Evolutionary conservation across 192 early-diverging fungal genomes (phyloP).

Genomic region (Phlyctochytrium planicorne): DNA sequence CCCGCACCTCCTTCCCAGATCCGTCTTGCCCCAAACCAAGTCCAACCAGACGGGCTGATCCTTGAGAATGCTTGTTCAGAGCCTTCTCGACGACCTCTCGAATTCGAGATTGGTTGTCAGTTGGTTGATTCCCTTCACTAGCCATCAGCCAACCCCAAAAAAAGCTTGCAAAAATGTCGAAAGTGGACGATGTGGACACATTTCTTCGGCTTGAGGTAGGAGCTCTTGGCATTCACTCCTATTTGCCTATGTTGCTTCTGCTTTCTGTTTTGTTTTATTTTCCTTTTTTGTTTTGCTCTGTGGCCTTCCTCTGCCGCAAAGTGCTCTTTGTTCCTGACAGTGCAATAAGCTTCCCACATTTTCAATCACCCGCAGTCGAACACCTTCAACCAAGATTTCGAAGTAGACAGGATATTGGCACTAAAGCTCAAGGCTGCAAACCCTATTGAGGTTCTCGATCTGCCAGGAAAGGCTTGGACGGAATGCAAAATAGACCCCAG

Average conservation of each 20-base stretch:
- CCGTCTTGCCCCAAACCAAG: too few relatives aligned
- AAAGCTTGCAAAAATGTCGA: not conserved
- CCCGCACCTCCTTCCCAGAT: too few relatives aligned
- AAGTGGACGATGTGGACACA: conserved; percentile 42
- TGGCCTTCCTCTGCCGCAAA: not conserved
- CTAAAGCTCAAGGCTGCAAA: conserved; percentile 28
- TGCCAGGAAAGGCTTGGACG: conserved; percentile 23
- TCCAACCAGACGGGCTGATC: too few relatives aligned
- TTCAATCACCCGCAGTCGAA: conserved; percentile 28
- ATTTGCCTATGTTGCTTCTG: not conserved
- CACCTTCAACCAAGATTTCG: conserved; percentile 43
- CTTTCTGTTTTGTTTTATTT: not conserved
- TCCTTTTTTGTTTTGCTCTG: not conserved
- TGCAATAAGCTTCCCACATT: not conserved
- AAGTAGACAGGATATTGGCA: conserved; percentile 50
- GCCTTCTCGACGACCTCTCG: too few relatives aligned
- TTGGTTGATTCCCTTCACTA: too few relatives aligned
- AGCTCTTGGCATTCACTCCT: not conserved
- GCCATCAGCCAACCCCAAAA: too few relatives aligned
- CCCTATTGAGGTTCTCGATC: conserved; percentile 47
- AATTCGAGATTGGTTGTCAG: too few relatives aligned
- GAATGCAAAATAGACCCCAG: conserved; percentile 23
- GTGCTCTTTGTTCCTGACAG: not conserved
- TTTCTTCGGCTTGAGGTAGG: conserved; percentile 42
- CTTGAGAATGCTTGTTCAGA: too few relatives aligned